Evolutionary conservation across 179 eudicot species (phyloP).

Genomic region (Pouteria campechiana): DNA sequence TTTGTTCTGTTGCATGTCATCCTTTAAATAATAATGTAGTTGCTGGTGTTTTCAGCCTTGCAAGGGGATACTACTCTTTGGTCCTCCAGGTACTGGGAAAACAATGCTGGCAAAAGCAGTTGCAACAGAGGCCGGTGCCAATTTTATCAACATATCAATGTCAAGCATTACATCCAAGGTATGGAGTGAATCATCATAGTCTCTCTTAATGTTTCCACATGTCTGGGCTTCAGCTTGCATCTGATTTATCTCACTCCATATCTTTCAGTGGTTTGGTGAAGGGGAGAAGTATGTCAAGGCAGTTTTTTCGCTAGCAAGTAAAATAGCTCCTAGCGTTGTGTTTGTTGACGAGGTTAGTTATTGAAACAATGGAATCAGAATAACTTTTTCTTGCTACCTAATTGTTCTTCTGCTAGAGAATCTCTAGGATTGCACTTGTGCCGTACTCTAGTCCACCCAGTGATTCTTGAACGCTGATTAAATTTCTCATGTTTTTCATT

Average conservation of each 20-base stretch:
- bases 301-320: slow-evolving; percentile 84
- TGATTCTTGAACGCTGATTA: too few species aligned
- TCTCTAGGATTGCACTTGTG: too few species aligned
- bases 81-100: slow-evolving; percentile 96
- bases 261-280: slow-evolving; percentile 90
- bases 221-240: neutral
- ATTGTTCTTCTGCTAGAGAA: too few species aligned
- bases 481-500: too few species aligned
- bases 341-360: slow-evolving; percentile 89
- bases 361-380: neutral
- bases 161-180: slow-evolving; percentile 92
- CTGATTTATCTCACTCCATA: neutral
- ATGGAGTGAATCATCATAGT: too few species aligned
- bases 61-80: slow-evolving; percentile 86
- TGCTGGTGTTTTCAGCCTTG: slow-evolving; percentile 51
- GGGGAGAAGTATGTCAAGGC: slow-evolving; percentile 96
- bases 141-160: slow-evolving; percentile 91
- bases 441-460: too few species aligned
- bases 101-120: slow-evolving; percentile 99
- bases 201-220: too few species aligned
- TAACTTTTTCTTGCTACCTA: neutral
- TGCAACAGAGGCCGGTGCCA: slow-evolving; percentile 96
- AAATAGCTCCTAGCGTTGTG: slow-evolving; percentile 86
- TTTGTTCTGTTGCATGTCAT: too few species aligned
- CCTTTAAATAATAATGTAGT: too few species aligned